Evolutionary conservation across 345 rosid genomes (phyloP).

Genomic region (Corymbia maculata): DNA sequence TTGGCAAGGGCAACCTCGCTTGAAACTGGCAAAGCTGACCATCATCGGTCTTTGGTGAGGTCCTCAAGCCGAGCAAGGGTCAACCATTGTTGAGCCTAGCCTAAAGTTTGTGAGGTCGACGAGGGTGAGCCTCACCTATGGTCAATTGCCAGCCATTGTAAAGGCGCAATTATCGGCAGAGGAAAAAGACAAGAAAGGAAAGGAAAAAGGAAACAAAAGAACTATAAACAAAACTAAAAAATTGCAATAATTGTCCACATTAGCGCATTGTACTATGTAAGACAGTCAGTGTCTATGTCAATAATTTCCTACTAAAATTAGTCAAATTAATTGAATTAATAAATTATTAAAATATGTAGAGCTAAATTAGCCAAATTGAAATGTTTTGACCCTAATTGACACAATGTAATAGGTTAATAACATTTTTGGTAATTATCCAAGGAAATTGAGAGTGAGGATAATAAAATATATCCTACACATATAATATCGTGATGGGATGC

Average conservation of each 20-base stretch:
- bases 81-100: background rate
- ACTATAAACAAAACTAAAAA: background rate
- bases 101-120: background rate
- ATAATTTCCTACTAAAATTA: background rate
- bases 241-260: fast-evolving
- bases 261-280: fast-evolving
- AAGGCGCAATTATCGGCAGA: background rate
- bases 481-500: background rate
- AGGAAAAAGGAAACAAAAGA: background rate
- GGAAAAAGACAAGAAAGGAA: background rate
- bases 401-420: background rate
- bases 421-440: background rate
- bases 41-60: background rate
- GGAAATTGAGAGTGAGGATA: background rate
- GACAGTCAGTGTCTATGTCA: fast-evolving
- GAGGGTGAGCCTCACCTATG: background rate
- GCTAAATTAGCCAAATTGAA: background rate
- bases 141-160: background rate
- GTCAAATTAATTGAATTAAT: fast-evolving
- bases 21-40: background rate
- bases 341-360: background rate
- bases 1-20: background rate
- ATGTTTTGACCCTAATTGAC: too few relatives aligned
- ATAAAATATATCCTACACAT: background rate
- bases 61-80: fast-evolving